Evolutionary conservation across 2,329 filamentous ascomycete species (phyloP), one percentile per base, ranked within the genome.

Genomic region (Aspergillus intermedius): DNA sequence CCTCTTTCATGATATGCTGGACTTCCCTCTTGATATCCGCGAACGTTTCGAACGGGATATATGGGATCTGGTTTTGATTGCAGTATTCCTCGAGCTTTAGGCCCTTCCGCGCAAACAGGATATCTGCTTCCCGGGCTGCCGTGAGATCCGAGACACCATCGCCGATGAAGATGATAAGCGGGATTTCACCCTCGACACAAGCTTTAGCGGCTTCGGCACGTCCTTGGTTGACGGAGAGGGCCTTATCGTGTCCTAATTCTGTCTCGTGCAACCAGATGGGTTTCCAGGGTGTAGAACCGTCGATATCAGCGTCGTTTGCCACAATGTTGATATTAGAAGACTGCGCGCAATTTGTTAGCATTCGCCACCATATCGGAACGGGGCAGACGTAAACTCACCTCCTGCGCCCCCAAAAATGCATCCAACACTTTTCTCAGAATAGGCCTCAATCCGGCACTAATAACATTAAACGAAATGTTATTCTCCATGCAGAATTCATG

Each of bases 121-220:
- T 79, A 59, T 86, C 83, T 1, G 83, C 81, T 60, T 86, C 76
- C 25, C 81, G 73, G 1, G 83, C 82, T 2, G 82, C 83, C 0
- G 83, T 77, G 1, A 86, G 73, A 59, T 86, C 83, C 0, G 80
- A 84, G 5, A 86, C 81, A 19, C 83, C 83, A 59, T 86, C 83
- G 44, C 83, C 83, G 55, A 86, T 84, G 68, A 86, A 87, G 46
- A 86, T 72, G 55, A 86, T 83, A 45, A 86, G 70, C 0, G 83
- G 83, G 42, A 85, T 76, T 2, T 80, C 79, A 48, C 78, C 81
- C 50, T 84, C 79, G 13, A 79, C 77, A 50, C 75, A 77, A 43
- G 76, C 69, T 4, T 79, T 64, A 52, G 77, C 71, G 1, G 80
- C 81, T 17, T 72, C 64, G 6, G 66, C 67, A n/a, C 81, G 76